Evolutionary conservation across 495 filamentous ascomycete genomes (phyloP).

Genomic region (Aspergillus bridgeri): DNA sequence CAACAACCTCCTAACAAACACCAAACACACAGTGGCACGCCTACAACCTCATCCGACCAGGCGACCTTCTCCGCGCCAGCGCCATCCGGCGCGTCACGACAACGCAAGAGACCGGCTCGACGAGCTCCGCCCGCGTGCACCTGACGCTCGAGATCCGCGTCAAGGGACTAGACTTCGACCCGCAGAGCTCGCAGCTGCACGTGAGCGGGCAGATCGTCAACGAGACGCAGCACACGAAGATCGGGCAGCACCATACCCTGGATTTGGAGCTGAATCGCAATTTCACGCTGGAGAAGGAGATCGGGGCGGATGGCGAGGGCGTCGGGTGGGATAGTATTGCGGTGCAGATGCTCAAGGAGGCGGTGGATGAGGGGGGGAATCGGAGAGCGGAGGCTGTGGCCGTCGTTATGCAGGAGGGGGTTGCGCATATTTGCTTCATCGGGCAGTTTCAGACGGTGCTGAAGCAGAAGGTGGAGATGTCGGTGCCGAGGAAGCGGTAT

Average conservation of each 20-base stretch:
- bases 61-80: conserved; percentile 75
- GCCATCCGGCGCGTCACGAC: conserved; percentile 78
- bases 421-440: conserved; percentile 91
- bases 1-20: neutral
- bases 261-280: conserved; percentile 85
- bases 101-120: conserved; percentile 67
- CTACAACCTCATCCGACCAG: conserved; percentile 85
- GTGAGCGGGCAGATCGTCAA: conserved; percentile 76
- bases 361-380: conserved; percentile 68
- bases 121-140: conserved; percentile 69
- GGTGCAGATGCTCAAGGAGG: conserved; percentile 71
- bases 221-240: conserved; percentile 78
- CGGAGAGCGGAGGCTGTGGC: conserved; percentile 72
- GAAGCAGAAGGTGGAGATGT: conserved; percentile 80
- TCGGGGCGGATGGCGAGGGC: conserved; percentile 39
- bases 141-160: conserved; percentile 77
- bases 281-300: conserved; percentile 74
- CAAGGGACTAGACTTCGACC: conserved; percentile 83
- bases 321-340: conserved; percentile 92
- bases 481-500: conserved; percentile 74
- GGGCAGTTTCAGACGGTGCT: conserved; percentile 87
- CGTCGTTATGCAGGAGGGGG: conserved; percentile 89
- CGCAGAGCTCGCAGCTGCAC: conserved; percentile 76
- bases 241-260: conserved; percentile 86
- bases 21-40: conserved; percentile 72